Evolutionary conservation across 75 land plant species (phyloP).

Genomic region (Isoetes taiwanensis): DNA sequence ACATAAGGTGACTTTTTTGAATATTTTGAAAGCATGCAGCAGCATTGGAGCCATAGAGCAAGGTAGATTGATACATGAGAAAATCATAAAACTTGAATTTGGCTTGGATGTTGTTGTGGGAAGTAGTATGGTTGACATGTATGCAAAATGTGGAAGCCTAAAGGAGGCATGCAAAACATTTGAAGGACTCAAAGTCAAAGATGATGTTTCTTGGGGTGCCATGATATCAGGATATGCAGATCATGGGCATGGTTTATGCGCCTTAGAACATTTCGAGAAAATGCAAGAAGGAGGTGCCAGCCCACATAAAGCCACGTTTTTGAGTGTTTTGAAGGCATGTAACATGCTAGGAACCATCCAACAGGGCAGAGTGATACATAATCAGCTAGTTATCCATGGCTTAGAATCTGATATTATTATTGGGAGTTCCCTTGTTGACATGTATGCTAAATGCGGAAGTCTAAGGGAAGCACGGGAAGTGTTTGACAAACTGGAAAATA

Average conservation of each 20-base stretch:
- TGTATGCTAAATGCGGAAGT: slow-evolving; percentile 53
- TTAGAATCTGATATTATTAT: slow-evolving; percentile 7
- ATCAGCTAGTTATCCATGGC: slow-evolving; percentile 1
- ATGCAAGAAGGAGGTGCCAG: slow-evolving; percentile 33
- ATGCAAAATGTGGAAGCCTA: slow-evolving; percentile 50
- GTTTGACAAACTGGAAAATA: slow-evolving; percentile 31
- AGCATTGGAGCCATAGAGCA: background rate
- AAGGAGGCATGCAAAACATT: slow-evolving; percentile 30
- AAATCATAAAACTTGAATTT: background rate
- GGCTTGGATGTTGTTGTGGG: slow-evolving; percentile 7
- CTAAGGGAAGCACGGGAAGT: slow-evolving; percentile 25
- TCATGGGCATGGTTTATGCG: slow-evolving; percentile 39
- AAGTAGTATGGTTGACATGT: slow-evolving; percentile 15
- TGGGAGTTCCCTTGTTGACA: slow-evolving; percentile 11
- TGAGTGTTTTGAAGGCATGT: slow-evolving; percentile 41
- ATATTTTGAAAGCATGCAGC: slow-evolving; percentile 33
- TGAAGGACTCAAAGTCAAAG: slow-evolving; percentile 23
- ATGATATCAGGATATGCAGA: slow-evolving; percentile 44
- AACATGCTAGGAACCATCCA: slow-evolving; percentile 4
- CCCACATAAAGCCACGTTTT: slow-evolving; percentile 43
- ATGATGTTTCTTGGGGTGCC: slow-evolving; percentile 44
- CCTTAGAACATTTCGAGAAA: slow-evolving; percentile 27
- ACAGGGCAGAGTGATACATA: slow-evolving; percentile 3
- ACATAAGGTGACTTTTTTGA: slow-evolving; percentile 32
- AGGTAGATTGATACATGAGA: background rate